phyloP scores from a whole-genome alignment of 2,329 filamentous ascomycete species.

The Botrytis fabae region DNA sequence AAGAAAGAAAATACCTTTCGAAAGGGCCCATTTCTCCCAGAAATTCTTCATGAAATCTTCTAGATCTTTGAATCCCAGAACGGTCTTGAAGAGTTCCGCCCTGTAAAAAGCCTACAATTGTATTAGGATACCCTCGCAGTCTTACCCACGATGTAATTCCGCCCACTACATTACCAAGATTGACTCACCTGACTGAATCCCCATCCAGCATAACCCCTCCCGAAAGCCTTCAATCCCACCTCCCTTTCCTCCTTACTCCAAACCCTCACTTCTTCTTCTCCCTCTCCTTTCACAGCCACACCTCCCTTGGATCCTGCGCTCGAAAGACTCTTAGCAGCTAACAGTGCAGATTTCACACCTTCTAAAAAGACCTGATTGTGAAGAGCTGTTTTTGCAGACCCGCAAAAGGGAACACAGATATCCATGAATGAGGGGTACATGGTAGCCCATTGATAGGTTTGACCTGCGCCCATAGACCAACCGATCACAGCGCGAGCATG shows the following conservation, averaged over 20 bases:
- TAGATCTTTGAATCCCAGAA: slow-evolving; percentile 64
- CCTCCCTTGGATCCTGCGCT: slow-evolving; percentile 54
- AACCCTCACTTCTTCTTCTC: slow-evolving; percentile 44
- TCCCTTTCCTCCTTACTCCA: slow-evolving; percentile 57
- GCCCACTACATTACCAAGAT: neutral
- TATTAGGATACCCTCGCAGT: neutral
- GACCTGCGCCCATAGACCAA: slow-evolving; percentile 71
- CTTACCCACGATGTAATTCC: too few relatives aligned
- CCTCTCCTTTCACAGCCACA: slow-evolving; percentile 42
- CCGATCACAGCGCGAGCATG: slow-evolving; percentile 64
- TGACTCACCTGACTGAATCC: slow-evolving; percentile 65
- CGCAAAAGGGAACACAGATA: slow-evolving; percentile 64
- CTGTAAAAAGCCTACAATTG: slow-evolving; percentile 62
- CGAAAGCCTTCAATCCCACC: slow-evolving; percentile 68
- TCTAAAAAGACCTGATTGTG: slow-evolving; percentile 71
- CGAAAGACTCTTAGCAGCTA: slow-evolving; percentile 55
- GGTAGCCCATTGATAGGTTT: slow-evolving; percentile 62
- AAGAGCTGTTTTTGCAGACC: slow-evolving; percentile 60
- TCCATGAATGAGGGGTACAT: slow-evolving; percentile 60
- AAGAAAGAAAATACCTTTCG: slow-evolving; percentile 52
- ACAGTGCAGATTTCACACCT: slow-evolving; percentile 60
- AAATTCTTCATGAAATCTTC: slow-evolving; percentile 74
- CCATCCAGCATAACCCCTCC: slow-evolving; percentile 76
- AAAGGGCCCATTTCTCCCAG: slow-evolving; percentile 74
- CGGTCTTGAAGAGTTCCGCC: slow-evolving; percentile 64